Percentiles rank a stretch among this genome's conserved stretches.
phyloP scores from a whole-genome alignment of 805 yeast genomes.

The Nakazawaea peltata region DNA sequence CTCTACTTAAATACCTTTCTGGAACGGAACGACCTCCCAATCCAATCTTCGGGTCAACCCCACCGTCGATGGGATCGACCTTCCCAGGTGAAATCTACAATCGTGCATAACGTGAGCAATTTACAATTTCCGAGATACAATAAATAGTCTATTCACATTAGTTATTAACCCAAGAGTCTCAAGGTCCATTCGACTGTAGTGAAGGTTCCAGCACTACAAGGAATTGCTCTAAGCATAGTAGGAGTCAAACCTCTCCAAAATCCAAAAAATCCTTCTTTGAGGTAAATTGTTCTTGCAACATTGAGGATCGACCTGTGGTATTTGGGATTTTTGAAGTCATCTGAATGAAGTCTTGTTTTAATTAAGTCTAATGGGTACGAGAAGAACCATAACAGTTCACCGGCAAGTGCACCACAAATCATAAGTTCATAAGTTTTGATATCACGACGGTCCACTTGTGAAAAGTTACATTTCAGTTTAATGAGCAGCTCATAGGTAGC shows the following conservation, averaged over 20 bases:
- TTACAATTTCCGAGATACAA: no score
- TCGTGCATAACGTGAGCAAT: no score
- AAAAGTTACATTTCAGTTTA: constrained; percentile 24
- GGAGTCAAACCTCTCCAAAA: constrained; percentile 61
- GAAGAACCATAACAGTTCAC: constrained; percentile 57
- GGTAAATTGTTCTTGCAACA: constrained; percentile 32
- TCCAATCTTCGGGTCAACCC: no score
- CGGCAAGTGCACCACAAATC: constrained; percentile 55
- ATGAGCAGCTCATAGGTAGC: constrained; percentile 54
- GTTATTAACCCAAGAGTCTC: constrained; percentile 39
- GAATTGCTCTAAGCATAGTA: constrained; percentile 51
- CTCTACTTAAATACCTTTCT: background rate
- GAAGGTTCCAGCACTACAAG: constrained; percentile 69
- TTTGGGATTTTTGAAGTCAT: constrained; percentile 33
- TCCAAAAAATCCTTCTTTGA: constrained; percentile 37
- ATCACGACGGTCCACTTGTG: constrained; percentile 33
- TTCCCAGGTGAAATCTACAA: no score
- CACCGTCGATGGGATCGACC: no score
- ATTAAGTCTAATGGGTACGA: constrained; percentile 48
- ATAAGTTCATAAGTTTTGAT: constrained; percentile 49
- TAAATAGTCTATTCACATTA: no score
- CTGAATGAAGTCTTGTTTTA: constrained; percentile 46
- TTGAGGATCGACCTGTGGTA: constrained; percentile 30
- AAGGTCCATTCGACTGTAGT: constrained; percentile 67
- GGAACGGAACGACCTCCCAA: background rate